A percentile compares a stretch with the other conserved stretches of the same genome.
Evolutionary conservation across 768 basidiomycete species (phyloP).

Genomic region (Hygrocybe coccinea): DNA sequence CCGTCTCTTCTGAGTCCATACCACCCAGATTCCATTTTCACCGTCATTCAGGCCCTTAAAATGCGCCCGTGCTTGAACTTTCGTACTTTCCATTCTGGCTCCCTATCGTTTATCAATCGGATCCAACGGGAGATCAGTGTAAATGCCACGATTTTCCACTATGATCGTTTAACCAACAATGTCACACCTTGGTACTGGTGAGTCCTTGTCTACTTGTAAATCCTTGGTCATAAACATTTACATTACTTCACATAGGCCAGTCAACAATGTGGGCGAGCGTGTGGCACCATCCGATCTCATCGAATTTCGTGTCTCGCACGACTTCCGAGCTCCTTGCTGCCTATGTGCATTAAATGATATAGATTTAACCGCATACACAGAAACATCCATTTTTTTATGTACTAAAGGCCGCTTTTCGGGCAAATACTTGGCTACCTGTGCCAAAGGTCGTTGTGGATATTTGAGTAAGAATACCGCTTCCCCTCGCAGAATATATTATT

Average conservation of each 20-base stretch:
- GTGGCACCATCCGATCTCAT: not conserved
- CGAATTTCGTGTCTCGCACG: not conserved
- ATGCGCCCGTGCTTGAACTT: too few relatives aligned
- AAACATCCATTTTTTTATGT: not conserved
- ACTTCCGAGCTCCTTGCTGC: constrained; percentile 2
- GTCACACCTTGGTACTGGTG: too few relatives aligned
- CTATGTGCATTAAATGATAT: not conserved
- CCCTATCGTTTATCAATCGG: too few relatives aligned
- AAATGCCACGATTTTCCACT: too few relatives aligned
- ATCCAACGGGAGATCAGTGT: too few relatives aligned
- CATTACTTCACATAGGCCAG: not conserved
- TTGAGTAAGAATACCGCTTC: not conserved
- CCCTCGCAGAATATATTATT: not conserved
- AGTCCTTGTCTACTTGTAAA: too few relatives aligned
- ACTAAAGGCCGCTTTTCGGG: not conserved
- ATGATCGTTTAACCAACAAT: too few relatives aligned
- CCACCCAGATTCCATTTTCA: too few relatives aligned
- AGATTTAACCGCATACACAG: not conserved
- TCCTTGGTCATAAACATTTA: too few relatives aligned
- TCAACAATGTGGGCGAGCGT: not conserved
- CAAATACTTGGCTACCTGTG: not conserved
- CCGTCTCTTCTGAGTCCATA: too few relatives aligned
- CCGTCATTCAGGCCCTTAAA: too few relatives aligned
- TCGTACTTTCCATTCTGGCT: too few relatives aligned
- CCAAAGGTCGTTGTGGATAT: not conserved